Percentiles rank a stretch among this genome's conserved stretches.
phyloP scores from a whole-genome alignment of 371 early-diverging fungal genomes.

The Nematocida minor region DNA sequence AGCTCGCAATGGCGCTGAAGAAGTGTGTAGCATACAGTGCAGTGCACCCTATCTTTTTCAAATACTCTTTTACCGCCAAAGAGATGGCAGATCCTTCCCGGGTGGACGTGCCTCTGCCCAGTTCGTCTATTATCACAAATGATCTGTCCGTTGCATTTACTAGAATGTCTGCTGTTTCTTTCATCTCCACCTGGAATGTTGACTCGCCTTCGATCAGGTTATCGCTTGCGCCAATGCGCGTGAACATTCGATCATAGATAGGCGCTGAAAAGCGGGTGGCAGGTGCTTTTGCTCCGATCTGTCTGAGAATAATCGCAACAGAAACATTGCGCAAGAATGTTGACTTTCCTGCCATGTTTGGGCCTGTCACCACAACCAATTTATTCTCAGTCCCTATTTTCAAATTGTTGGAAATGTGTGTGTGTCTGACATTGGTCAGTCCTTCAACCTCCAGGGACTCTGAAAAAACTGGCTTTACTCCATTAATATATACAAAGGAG shows the following conservation, averaged over 20 bases:
- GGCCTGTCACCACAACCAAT: slow-evolving; percentile 89
- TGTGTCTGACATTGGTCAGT: slow-evolving; percentile 54
- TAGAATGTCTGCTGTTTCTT: slow-evolving; percentile 86
- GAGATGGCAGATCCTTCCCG: slow-evolving; percentile 96
- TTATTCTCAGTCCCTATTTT: slow-evolving; percentile 68
- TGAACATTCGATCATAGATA: slow-evolving; percentile 78
- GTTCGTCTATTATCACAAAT: slow-evolving; percentile 94
- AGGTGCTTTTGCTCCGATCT: slow-evolving; percentile 90
- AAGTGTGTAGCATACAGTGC: slow-evolving; percentile 93
- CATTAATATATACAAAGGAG: slow-evolving; percentile 66
- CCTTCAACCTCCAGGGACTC: slow-evolving; percentile 69
- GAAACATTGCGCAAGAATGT: slow-evolving; percentile 74
- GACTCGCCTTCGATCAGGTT: slow-evolving; percentile 73
- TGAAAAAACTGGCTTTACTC: slow-evolving; percentile 76
- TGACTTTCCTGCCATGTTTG: slow-evolving; percentile 91
- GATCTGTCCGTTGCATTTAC: slow-evolving; percentile 79
- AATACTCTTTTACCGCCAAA: slow-evolving; percentile 74
- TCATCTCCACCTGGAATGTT: slow-evolving; percentile 97
- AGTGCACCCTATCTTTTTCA: slow-evolving; percentile 66
- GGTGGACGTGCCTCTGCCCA: slow-evolving; percentile 95
- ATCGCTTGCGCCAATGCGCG: slow-evolving; percentile 78
- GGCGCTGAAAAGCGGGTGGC: slow-evolving; percentile 66
- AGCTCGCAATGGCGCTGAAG: slow-evolving; percentile 76
- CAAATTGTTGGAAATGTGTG: slow-evolving; percentile 80
- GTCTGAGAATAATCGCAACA: slow-evolving; percentile 89